Percentiles rank a stretch among this genome's conserved stretches.
These are phyloP conservation scores for Tilletiaria anomala DNA, from an alignment of 1,284 basidiomycete genomes.

Conservation along the genomic window DNA sequence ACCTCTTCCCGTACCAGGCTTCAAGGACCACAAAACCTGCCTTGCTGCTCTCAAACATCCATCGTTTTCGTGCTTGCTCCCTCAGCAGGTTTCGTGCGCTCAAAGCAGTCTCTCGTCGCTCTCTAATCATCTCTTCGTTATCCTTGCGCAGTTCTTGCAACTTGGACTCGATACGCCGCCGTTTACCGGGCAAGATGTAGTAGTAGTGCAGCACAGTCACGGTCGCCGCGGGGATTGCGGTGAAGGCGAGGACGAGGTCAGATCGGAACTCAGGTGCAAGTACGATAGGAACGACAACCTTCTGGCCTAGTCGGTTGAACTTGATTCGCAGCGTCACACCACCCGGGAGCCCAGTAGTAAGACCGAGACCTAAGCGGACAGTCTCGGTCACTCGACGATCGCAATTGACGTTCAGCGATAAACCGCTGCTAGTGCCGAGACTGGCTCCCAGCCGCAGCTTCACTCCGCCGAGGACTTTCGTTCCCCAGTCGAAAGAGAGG, in stretches of 20 bases:
- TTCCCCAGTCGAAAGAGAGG: slow-evolving; percentile 40
- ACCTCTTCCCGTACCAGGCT: slow-evolving; percentile 48
- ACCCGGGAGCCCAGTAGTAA: slow-evolving; percentile 34
- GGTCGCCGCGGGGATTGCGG: slow-evolving; percentile 47
- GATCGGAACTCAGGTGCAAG: slow-evolving; percentile 45
- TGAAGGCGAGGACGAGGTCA: slow-evolving; percentile 44
- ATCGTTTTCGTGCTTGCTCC: slow-evolving; percentile 41
- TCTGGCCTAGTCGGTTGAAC: slow-evolving; percentile 47
- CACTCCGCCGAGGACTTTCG: slow-evolving; percentile 41
- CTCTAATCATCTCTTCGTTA: slow-evolving; percentile 50
- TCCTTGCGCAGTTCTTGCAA: slow-evolving; percentile 48
- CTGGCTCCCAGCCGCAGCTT: slow-evolving; percentile 42
- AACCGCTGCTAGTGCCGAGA: slow-evolving; percentile 26
- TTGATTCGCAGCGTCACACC: slow-evolving; percentile 35
- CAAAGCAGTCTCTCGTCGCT: slow-evolving; percentile 49
- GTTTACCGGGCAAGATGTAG: slow-evolving; percentile 48
- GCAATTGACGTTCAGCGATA: slow-evolving; percentile 29
- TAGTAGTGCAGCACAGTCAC: slow-evolving; percentile 49
- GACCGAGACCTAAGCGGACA: slow-evolving; percentile 29
- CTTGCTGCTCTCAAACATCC: slow-evolving; percentile 39
- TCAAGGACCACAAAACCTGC: slow-evolving; percentile 55
- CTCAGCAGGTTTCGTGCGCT: slow-evolving; percentile 46
- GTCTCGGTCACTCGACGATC: slow-evolving; percentile 40
- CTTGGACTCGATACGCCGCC: slow-evolving; percentile 39
- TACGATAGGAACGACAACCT: slow-evolving; percentile 48